These are phyloP conservation scores for Lactifluus volemus DNA, from an alignment of 768 basidiomycete genomes.

Conservation along the genomic window DNA sequence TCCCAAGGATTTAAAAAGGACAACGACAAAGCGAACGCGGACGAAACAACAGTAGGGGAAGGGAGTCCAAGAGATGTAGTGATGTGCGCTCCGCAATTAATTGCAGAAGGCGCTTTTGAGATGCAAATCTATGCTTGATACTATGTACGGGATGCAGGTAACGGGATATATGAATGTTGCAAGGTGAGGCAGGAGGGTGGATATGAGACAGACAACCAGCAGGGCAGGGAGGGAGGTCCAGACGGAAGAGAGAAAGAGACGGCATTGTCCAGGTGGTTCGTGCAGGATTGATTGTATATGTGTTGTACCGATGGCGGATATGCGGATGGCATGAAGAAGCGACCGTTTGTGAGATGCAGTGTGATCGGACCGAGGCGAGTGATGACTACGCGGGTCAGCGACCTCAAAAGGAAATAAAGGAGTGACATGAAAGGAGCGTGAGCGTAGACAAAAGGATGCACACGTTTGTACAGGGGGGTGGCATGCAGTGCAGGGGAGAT, in stretches of 20 bases:
- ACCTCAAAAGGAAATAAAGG: neutral
- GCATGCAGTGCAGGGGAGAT: constrained; percentile 12
- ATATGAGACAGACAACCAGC: constrained; percentile 1
- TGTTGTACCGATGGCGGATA: constrained; percentile 8
- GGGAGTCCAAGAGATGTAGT: constrained; percentile 14
- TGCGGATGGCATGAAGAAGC: constrained; percentile 9
- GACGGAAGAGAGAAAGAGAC: constrained; percentile 1
- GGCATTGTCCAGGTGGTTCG: neutral
- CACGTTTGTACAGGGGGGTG: neutral
- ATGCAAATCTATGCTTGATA: constrained; percentile 11
- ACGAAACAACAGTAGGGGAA: constrained; percentile 1
- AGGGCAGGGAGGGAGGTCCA: constrained; percentile 1
- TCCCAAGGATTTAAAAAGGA: constrained; percentile 11
- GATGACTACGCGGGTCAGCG: neutral
- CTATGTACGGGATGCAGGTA: constrained; percentile 16
- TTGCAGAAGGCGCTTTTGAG: constrained; percentile 11
- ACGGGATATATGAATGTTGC: constrained; percentile 8
- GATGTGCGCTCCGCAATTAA: constrained; percentile 12
- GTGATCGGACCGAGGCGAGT: neutral
- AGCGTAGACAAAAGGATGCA: neutral
- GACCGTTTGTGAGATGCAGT: constrained; percentile 8
- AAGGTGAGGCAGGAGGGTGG: constrained; percentile 4
- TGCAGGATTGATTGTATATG: constrained; percentile 8
- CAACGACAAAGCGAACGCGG: constrained; percentile 13
- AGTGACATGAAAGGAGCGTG: constrained; percentile 12